Evolutionary conservation across 805 yeast species (phyloP).

Genomic region (Isabelozyma rhagii): DNA sequence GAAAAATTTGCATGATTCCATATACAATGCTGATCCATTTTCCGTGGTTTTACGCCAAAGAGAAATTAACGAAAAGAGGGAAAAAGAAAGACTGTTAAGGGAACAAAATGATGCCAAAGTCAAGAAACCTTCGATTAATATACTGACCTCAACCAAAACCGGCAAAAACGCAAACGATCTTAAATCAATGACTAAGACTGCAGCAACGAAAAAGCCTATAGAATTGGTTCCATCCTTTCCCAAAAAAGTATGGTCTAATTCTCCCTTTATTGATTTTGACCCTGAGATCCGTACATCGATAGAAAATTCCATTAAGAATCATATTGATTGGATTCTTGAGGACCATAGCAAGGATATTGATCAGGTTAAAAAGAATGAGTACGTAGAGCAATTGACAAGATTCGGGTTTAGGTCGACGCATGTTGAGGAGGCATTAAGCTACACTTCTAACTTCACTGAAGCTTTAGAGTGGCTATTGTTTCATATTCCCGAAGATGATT

Average conservation of each 20-base stretch:
- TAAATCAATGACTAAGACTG: background rate
- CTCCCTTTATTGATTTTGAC: constrained; percentile 66
- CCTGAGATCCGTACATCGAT: constrained; percentile 60
- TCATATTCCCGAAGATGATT: constrained; percentile 91
- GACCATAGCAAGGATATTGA: constrained; percentile 3
- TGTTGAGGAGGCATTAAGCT: constrained; percentile 65
- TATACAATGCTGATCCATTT: constrained; percentile 78
- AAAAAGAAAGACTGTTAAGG: constrained; percentile 46
- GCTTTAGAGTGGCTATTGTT: constrained; percentile 76
- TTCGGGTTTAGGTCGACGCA: constrained; percentile 73
- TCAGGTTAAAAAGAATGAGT: background rate
- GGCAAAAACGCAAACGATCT: background rate
- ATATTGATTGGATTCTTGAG: constrained; percentile 50
- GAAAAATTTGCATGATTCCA: constrained; percentile 44
- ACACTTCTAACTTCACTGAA: constrained; percentile 47
- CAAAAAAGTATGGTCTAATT: constrained; percentile 65
- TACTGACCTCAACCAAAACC: constrained; percentile 18
- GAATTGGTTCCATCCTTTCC: constrained; percentile 30
- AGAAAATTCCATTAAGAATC: constrained; percentile 57
- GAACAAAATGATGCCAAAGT: constrained; percentile 50
- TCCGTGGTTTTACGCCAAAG: constrained; percentile 56
- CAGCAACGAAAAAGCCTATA: background rate
- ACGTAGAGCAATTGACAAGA: constrained; percentile 6
- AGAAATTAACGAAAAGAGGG: constrained; percentile 38
- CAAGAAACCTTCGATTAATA: constrained; percentile 42